Conservation (phyloP, 2,329 filamentous ascomycete genomes). For the Biscogniauxia sp. region DNA sequence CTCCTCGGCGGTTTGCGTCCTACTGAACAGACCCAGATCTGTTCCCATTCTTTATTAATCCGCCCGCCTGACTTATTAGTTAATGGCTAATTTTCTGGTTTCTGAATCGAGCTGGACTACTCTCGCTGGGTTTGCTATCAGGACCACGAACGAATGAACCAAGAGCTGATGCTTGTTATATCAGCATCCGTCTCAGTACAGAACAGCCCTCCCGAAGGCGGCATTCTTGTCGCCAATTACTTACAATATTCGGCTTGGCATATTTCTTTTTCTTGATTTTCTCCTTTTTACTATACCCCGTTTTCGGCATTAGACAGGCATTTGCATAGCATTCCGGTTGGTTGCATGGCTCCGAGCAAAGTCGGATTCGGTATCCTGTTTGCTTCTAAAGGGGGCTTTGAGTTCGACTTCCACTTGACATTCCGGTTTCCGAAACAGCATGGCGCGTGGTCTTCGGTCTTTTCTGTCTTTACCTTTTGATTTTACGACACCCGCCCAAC, state of each 20-base stretch:
- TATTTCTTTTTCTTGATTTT: slow-evolving; percentile 15
- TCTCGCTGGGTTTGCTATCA: slow-evolving; percentile 1
- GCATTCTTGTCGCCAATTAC: background rate
- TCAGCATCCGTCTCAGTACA: background rate
- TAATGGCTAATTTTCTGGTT: slow-evolving; percentile 10
- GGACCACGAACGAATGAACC: background rate
- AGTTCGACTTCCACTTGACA: slow-evolving; percentile 16
- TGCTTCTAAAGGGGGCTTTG: slow-evolving; percentile 15
- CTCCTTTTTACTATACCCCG: slow-evolving; percentile 23
- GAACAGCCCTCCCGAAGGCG: background rate
- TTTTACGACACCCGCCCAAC: background rate
- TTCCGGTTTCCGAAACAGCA: slow-evolving; percentile 23
- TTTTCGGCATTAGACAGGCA: slow-evolving; percentile 31
- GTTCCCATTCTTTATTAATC: slow-evolving; percentile 1
- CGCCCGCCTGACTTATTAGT: slow-evolving; percentile 3
- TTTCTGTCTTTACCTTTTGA: slow-evolving; percentile 7
- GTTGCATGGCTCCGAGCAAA: slow-evolving; percentile 29
- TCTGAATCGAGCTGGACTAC: slow-evolving; percentile 2
- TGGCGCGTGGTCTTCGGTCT: slow-evolving; percentile 22
- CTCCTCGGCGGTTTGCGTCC: slow-evolving; percentile 61
- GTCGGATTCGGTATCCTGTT: slow-evolving; percentile 32
- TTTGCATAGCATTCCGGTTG: slow-evolving; percentile 31
- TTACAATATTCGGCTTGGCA: background rate
- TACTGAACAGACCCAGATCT: slow-evolving; percentile 41
- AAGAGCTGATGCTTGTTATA: background rate